Evolutionary conservation across 345 rosid genomes (phyloP).

Genomic region (Cardamine occulta): DNA sequence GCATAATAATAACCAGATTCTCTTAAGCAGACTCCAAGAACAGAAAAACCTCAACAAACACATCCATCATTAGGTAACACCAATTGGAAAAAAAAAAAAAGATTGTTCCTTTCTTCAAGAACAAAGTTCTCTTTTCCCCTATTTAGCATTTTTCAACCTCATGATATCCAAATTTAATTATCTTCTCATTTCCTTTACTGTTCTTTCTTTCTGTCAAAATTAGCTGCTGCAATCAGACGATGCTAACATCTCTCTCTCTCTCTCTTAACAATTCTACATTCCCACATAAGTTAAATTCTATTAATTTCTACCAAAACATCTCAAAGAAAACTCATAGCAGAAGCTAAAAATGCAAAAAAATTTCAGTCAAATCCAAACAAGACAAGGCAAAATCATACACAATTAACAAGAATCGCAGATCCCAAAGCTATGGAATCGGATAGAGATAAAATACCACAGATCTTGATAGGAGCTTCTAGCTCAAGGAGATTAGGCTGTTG

Average conservation of each 20-base stretch:
- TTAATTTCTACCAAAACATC: background rate
- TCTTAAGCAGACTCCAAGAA: constrained; percentile 3
- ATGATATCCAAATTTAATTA: constrained; percentile 6
- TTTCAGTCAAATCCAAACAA: background rate
- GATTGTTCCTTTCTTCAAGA: background rate
- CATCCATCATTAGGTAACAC: constrained; percentile 15
- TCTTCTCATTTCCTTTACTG: background rate
- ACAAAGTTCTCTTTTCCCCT: background rate
- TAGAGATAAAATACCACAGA: constrained; percentile 59
- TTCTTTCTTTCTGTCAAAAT: too few species aligned
- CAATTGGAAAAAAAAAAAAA: background rate
- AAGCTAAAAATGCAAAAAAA: constrained; percentile 7
- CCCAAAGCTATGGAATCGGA: constrained; percentile 16
- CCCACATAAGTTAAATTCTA: background rate
- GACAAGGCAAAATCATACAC: background rate
- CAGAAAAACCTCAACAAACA: constrained; percentile 6
- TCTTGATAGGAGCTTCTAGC: constrained; percentile 85
- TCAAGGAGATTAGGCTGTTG: constrained; percentile 83
- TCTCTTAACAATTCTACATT: background rate
- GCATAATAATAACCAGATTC: background rate
- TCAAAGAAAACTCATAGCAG: background rate
- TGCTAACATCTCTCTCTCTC: background rate
- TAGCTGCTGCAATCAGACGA: background rate
- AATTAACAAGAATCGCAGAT: constrained; percentile 18
- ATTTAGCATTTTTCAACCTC: constrained; percentile 4